Conservation (phyloP, 768 basidiomycete genomes). For the Trametes gibbosa region DNA sequence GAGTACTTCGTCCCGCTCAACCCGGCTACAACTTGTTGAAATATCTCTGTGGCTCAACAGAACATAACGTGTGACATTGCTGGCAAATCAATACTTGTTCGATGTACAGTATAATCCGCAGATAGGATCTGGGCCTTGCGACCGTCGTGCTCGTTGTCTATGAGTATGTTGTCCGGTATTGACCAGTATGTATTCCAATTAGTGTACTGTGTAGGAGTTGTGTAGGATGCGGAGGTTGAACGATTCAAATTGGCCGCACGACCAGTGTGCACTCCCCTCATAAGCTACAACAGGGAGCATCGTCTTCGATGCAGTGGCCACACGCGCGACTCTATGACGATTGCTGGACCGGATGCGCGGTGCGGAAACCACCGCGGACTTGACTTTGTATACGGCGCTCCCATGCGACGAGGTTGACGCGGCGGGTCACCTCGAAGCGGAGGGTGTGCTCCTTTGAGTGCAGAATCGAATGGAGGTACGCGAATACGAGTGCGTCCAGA, state of each 20-base stretch:
- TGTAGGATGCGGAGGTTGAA: too few species aligned
- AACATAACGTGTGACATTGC: too few species aligned
- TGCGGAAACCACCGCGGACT: constrained; percentile 52
- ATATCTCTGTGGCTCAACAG: too few species aligned
- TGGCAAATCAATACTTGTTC: too few species aligned
- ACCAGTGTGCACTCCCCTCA: too few species aligned
- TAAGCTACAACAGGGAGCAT: too few species aligned
- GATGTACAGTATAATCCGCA: too few species aligned
- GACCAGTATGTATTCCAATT: not conserved
- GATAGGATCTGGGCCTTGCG: too few species aligned
- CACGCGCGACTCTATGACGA: not conserved
- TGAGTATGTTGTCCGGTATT: not conserved
- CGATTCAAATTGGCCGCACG: too few species aligned
- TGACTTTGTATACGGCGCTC: constrained; percentile 63
- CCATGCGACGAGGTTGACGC: constrained; percentile 79
- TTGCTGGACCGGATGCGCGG: not conserved
- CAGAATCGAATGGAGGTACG: constrained; percentile 71
- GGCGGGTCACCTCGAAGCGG: constrained; percentile 64
- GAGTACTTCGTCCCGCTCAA: constrained; percentile 18
- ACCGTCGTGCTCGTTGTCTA: too few species aligned
- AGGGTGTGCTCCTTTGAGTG: constrained; percentile 39
- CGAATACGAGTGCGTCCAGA: constrained; percentile 79
- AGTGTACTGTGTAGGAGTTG: too few species aligned
- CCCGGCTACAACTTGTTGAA: not conserved
- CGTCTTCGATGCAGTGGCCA: too few species aligned